Base-by-base conservation (phyloP, 2,329 filamentous ascomycete species). In the Exophiala mesophila region DNA sequence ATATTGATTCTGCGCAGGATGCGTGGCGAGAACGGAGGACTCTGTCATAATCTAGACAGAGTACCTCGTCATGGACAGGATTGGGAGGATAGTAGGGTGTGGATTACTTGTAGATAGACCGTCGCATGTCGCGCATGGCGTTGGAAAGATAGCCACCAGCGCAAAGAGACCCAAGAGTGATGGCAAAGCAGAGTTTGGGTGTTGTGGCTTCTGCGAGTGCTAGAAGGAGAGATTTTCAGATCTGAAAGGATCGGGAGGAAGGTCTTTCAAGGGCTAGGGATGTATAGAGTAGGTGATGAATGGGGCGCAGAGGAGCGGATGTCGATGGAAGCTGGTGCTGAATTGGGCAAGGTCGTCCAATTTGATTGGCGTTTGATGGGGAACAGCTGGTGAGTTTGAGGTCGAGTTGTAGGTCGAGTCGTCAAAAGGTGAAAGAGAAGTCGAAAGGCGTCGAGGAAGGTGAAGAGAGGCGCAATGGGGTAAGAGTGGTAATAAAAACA, bases 1-100 rank as follows among this genome's bases (percentile, higher is more conserved):
- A 61, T 63, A 64, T 49, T 63, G 56, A 58, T 67, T 63, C 60
- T 66, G 66, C 57, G 64, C 63, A 57, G 67, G 62, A 62, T 69
- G 65, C 67, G 69, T 70, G 62, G 62, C 67, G 62, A 64, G 60
- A 59, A 68, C 58, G 57, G 68, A 67, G 67, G 66, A 68, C 68
- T 72, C 69, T 70, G 69, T 72, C 69, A 72, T 72, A 71, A 65
- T 72, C 68, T 57, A 26, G 69, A 70, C 69, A 70, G 66, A 64
- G 59, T 59, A 64, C 64, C 67, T 64, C 67, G 64, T 68, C 65
- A 57, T 58, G 44, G 57, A 49, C 55, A 51, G 55, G 56, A 54
- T 50, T 6, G 36, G 36, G 38, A 32, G 35, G 29, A 29, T 42
- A 9, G 23, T 44, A 34, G n/a, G 17, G 39, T 28, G 8, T 34